phyloP scores from a whole-genome alignment of 2,329 filamentous ascomycete species.

The Penicillium hesseltinei region DNA sequence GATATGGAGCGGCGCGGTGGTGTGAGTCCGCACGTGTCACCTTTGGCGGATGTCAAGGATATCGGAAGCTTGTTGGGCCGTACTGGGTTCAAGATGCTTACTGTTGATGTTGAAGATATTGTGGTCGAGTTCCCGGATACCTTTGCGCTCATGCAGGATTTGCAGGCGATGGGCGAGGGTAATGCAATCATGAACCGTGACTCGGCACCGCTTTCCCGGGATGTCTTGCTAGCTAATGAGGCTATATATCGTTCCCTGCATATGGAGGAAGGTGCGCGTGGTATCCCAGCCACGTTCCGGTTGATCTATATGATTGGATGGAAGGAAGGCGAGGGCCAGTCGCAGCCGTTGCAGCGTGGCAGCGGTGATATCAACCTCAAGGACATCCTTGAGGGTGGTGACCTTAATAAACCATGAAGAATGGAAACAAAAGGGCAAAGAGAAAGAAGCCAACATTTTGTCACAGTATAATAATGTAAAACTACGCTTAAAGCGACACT shows the following conservation, averaged over 20 bases:
- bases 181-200: slow-evolving; percentile 87
- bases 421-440: slow-evolving; percentile 1
- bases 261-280: slow-evolving; percentile 66
- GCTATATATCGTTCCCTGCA: slow-evolving; percentile 86
- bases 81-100: slow-evolving; percentile 92
- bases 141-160: slow-evolving; percentile 86
- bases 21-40: slow-evolving; percentile 85
- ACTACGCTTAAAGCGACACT: slow-evolving; percentile 22
- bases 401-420: slow-evolving; percentile 30
- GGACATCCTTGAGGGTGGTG: slow-evolving; percentile 63
- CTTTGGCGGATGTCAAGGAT: slow-evolving; percentile 86
- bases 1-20: slow-evolving; percentile 89
- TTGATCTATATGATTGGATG: slow-evolving; percentile 99
- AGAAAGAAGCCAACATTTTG: slow-evolving; percentile 18
- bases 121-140: slow-evolving; percentile 89
- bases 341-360: slow-evolving; percentile 75
- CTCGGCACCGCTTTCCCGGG: slow-evolving; percentile 71
- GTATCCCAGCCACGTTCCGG: slow-evolving; percentile 84
- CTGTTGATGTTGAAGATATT: slow-evolving; percentile 96
- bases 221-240: slow-evolving; percentile 83
- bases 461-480: slow-evolving; percentile 27
- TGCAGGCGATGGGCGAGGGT: slow-evolving; percentile 94
- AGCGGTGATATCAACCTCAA: slow-evolving; percentile 86
- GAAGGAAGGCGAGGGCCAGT: slow-evolving; percentile 79
- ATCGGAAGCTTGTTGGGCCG: slow-evolving; percentile 82